These are phyloP conservation scores for Talaromyces albobiverticillius DNA, from an alignment of 2,329 filamentous ascomycete species.

Conservation along the genomic window DNA sequence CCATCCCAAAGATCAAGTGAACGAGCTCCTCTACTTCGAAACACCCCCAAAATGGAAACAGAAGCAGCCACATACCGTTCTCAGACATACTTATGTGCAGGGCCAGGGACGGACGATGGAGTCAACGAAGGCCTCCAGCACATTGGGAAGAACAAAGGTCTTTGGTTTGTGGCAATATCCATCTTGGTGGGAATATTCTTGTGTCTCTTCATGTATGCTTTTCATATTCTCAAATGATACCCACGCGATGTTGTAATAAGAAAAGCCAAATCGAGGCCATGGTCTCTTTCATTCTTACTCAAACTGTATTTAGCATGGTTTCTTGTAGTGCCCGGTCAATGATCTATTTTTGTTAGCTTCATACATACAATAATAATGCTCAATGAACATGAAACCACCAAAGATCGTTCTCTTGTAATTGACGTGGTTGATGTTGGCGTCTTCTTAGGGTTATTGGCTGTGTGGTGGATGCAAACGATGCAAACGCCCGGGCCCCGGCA, in stretches of 20 bases:
- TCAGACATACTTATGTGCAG: neutral
- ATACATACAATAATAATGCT: neutral
- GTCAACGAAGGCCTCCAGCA: constrained; percentile 11
- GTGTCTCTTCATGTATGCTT: constrained; percentile 17
- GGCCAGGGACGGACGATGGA: neutral
- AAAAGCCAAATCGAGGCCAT: neutral
- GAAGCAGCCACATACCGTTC: neutral
- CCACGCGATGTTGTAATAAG: neutral
- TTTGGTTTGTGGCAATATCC: constrained; percentile 14
- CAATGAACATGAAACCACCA: neutral
- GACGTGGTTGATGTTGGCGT: no score
- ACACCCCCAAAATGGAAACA: neutral
- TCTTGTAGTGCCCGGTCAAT: neutral
- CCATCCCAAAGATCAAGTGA: constrained; percentile 4
- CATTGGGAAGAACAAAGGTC: constrained; percentile 14
- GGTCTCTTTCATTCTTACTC: neutral
- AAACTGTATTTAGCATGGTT: neutral
- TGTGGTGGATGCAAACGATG: constrained; percentile 11
- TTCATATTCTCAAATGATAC: constrained; percentile 14
- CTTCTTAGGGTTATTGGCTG: no score
- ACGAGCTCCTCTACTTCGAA: constrained; percentile 6
- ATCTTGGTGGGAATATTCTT: constrained; percentile 16
- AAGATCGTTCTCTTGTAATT: no score
- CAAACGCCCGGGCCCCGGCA: constrained; percentile 12
- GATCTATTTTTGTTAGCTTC: neutral